Conservation (phyloP, 352 stramenopile species). For the Lagenidium giganteum region DNA sequence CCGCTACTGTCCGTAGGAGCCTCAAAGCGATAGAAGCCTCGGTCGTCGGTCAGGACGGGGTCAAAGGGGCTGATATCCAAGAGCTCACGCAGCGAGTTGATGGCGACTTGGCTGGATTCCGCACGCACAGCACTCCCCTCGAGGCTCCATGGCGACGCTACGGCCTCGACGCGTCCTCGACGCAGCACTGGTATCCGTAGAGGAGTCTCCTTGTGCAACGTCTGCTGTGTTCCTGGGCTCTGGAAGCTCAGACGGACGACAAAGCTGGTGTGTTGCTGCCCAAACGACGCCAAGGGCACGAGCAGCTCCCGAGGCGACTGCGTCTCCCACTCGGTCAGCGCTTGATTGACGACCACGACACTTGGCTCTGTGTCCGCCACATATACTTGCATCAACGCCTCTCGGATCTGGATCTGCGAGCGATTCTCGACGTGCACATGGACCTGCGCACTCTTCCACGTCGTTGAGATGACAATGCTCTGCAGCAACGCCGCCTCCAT, state of each 20-base stretch:
- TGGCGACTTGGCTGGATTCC: constrained; percentile 20
- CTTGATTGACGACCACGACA: constrained; percentile 3
- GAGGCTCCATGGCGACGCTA: constrained; percentile 1
- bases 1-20: too few species aligned
- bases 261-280: constrained; percentile 13
- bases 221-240: constrained; percentile 58
- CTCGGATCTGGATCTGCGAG: constrained; percentile 49
- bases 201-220: constrained; percentile 34
- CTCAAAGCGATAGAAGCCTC: constrained; percentile 55
- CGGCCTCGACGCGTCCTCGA: constrained; percentile 22
- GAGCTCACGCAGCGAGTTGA: constrained; percentile 35
- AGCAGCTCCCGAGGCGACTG: constrained; percentile 12
- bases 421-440: constrained; percentile 36
- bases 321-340: constrained; percentile 1
- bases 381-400: constrained; percentile 5
- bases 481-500: constrained; percentile 77
- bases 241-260: constrained; percentile 31
- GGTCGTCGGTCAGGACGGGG: constrained; percentile 33
- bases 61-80: constrained; percentile 53
- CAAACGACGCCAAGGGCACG: constrained; percentile 16
- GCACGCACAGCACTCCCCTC: background rate
- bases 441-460: constrained; percentile 6
- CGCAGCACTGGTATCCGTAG: constrained; percentile 48
- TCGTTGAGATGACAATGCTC: constrained; percentile 22
- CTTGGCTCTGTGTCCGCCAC: background rate